phyloP scores from a whole-genome alignment of 2,329 filamentous ascomycete species.

The Hymenoscyphus repandus region DNA sequence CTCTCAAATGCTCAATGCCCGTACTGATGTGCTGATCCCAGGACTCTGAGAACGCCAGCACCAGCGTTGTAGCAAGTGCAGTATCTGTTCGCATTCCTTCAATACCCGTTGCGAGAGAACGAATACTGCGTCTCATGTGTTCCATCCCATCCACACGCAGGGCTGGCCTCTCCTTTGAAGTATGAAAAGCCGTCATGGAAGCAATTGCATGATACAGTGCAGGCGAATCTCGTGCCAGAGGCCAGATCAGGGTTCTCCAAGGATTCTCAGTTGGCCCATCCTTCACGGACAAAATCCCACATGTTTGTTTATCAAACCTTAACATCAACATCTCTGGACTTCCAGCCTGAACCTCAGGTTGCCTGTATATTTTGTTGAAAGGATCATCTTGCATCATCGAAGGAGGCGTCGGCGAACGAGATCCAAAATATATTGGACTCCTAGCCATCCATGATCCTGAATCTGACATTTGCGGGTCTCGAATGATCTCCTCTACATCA shows the following conservation, averaged over 20 bases:
- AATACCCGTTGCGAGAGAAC: conserved; percentile 53
- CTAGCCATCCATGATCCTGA: conserved; percentile 24
- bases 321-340: conserved; percentile 58
- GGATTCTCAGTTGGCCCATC: conserved; percentile 66
- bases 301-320: conserved; percentile 61
- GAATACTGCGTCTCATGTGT: conserved; percentile 62
- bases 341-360: conserved; percentile 43
- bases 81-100: conserved; percentile 58
- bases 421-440: conserved; percentile 7
- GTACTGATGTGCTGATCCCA: conserved; percentile 67
- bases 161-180: conserved; percentile 49
- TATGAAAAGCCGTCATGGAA: conserved; percentile 66
- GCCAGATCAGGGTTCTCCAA: conserved; percentile 68
- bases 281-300: conserved; percentile 66
- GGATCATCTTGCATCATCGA: conserved; percentile 14
- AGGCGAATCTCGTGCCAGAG: conserved; percentile 56
- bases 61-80: conserved; percentile 64
- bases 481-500: conserved; percentile 51
- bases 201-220: conserved; percentile 64
- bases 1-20: conserved; percentile 64
- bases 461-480: conserved; percentile 28
- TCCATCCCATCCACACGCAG: conserved; percentile 60
- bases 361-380: conserved; percentile 35
- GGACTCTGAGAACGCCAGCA: conserved; percentile 63
- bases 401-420: conserved; percentile 15